Base-by-base conservation (phyloP, 2,329 filamentous ascomycete genomes). In the Paecilomyces dactylethromorphus region DNA sequence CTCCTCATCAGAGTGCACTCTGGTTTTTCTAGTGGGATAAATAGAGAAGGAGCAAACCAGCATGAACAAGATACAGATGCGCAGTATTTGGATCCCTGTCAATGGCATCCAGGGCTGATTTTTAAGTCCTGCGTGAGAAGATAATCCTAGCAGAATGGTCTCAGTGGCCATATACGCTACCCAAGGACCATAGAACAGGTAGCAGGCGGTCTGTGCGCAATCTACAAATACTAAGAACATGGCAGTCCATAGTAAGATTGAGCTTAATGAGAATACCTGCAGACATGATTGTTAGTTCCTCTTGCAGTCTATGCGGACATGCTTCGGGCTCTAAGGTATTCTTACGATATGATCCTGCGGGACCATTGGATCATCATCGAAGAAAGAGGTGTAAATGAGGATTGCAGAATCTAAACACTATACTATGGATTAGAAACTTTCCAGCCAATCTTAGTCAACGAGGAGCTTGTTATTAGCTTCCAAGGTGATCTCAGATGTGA, bases 141-240 rank as follows among this genome's bases (percentile, higher is more conserved):
- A 45, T n/a, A 45, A n/a, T n/a, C 74, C 64, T 24, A 79, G 68
- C 32, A 85, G 73, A 54, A 69, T 65, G 0, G 80, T 68, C 66
- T 91, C 88, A 35, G 84, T 81, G 13, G 78, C 64, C 7, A 87
- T 71, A 13, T 82, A 83, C 15, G 89, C 70, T 31, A 82, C 63
- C 79, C 87, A 88, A 12, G 84, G 83, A 18, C 85, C 86, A 62
- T 83, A 82, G 62, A 85, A 86, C 0, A 87, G 85, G 64, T 87
- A 85, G 79, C 85, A 87, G 10, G 84, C 78, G 2, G 80, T 78
- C 56, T 79, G 76, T 31, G 76, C 68, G 18, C 77, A 75, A 56
- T 84, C 81, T 2, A 78, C 73, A 13, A 89, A 76, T 21, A 79
- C 79, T 49, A 82, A 78, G 59, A 85, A 75, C 64, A 88, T 79